phyloP scores from a whole-genome alignment of 306 rosid genomes.

The Lablab purpureus region DNA sequence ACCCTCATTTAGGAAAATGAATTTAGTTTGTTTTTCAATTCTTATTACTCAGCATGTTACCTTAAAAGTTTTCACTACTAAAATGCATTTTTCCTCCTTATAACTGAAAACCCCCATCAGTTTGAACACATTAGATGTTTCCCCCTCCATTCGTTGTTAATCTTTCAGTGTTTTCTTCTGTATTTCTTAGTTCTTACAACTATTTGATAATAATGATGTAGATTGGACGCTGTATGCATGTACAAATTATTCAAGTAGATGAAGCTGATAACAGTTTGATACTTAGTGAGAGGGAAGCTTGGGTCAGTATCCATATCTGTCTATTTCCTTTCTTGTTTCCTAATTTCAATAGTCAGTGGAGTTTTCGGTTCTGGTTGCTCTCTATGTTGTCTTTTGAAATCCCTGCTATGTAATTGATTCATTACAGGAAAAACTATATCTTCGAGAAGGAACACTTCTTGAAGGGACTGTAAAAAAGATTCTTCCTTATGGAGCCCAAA shows the following conservation, averaged over 20 bases:
- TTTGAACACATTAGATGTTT: neutral
- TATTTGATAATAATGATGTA: conserved; percentile 44
- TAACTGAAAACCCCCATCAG: neutral
- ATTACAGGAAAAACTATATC: conserved; percentile 65
- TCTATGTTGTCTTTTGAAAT: conserved; percentile 24
- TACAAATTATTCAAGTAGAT: conserved; percentile 66
- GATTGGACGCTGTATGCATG: conserved; percentile 72
- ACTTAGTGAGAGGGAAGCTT: conserved; percentile 83
- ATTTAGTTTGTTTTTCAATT: conserved; percentile 28
- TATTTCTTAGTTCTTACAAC: conserved; percentile 24
- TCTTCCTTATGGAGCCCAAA: conserved; percentile 85
- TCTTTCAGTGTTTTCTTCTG: neutral
- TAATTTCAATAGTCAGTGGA: conserved; percentile 6
- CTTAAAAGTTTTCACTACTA: neutral
- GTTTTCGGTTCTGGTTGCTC: neutral
- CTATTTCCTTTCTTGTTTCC: conserved; percentile 24
- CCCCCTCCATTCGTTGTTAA: neutral
- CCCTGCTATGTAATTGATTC: conserved; percentile 7
- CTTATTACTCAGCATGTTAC: neutral
- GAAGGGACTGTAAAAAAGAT: conserved; percentile 79
- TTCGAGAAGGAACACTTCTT: conserved; percentile 79
- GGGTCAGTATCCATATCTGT: conserved; percentile 65
- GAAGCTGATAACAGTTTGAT: conserved; percentile 73
- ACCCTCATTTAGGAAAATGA: conserved; percentile 2
- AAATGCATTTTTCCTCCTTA: neutral